Evolutionary conservation across 768 basidiomycete genomes (phyloP), one percentile per base, ranked within the genome.

Genomic region (Suillus plorans): DNA sequence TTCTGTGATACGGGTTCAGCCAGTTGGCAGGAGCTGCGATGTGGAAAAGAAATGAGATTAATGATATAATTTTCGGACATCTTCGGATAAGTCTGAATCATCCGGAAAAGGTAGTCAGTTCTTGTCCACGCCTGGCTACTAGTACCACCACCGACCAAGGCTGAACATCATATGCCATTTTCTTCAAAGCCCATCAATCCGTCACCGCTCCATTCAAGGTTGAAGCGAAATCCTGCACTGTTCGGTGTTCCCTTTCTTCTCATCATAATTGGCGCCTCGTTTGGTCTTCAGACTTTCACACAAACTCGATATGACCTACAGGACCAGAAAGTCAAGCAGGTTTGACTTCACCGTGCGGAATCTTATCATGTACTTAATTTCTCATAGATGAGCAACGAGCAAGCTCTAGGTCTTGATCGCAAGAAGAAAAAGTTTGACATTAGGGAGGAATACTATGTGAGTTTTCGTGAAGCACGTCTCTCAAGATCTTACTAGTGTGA

Each of bases 391-490:
- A 84, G 86, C 45, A 88, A 87, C 67, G 89, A 95, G 73, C 87
- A 95, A 69, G 90, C 92, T 67, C 81, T 96, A 25, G 84, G 87
- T 12, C 79, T 95, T 70, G 82, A 89, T 67, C 85, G 82, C 72
- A 79, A 80, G 62, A 83, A 89, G 77, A 90, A 89, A 79, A 91
- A 87, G 80, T 89, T 97, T 64, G 96, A 99, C 76, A 91, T 97
- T 20, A 81, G 94, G 62, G 97, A 98, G 74, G 96, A 97, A 73
- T 99, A 99, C 76, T 98, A 90, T 73, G 96, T 97, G 78, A 78
- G 94, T 88, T 61, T 47, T 64, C 25, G 31, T 28, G 3, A 20
- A 34, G 14, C 18, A 55, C 12, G 3, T 20, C 31, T 36, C 50
- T 47, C 41, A 37, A 44, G 55, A 18, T 36, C 39, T 4, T 14